Conservation (phyloP, 495 filamentous ascomycete species). For the Aspergillus campestris region DNA sequence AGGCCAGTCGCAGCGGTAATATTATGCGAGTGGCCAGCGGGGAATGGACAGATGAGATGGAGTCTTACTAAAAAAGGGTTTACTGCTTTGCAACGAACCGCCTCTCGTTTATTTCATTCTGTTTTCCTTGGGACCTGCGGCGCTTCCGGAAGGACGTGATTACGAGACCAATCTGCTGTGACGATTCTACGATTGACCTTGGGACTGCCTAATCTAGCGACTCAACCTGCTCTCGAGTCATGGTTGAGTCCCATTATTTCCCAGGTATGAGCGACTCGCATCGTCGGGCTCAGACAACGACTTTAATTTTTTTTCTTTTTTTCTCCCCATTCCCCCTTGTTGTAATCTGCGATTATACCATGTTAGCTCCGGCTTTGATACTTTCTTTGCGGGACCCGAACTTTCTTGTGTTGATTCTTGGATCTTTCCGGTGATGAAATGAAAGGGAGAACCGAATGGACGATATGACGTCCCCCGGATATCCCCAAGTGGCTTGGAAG, state of each 20-base stretch:
- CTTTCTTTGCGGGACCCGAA: neutral
- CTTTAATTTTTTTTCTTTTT: conserved; percentile 11
- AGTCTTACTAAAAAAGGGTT: conserved; percentile 29
- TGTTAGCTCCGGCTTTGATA: neutral
- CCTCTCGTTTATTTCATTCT: conserved; percentile 2
- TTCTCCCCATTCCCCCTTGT: neutral
- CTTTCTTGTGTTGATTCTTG: conserved; percentile 1
- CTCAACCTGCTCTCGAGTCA: conserved; percentile 2
- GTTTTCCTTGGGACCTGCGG: conserved; percentile 5
- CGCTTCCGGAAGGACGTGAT: conserved; percentile 8
- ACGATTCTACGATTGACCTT: conserved; percentile 14
- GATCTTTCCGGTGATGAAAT: neutral
- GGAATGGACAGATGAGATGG: conserved; percentile 44
- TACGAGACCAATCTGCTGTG: conserved; percentile 15
- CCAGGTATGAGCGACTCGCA: neutral
- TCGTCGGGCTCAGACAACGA: conserved; percentile 3
- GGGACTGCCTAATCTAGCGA: conserved; percentile 2
- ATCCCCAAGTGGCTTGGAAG: conserved; percentile 1
- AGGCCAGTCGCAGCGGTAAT: conserved; percentile 23
- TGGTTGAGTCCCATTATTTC: conserved; percentile 1
- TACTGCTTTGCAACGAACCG: neutral
- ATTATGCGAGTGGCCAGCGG: conserved; percentile 37
- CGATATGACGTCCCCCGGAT: neutral
- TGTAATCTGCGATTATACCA: conserved; percentile 16
- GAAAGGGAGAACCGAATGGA: too few relatives aligned